Evolutionary conservation across 768 basidiomycete genomes (phyloP), one percentile per base, ranked within the genome.

Genomic region (Gautieria morchelliformis): DNA sequence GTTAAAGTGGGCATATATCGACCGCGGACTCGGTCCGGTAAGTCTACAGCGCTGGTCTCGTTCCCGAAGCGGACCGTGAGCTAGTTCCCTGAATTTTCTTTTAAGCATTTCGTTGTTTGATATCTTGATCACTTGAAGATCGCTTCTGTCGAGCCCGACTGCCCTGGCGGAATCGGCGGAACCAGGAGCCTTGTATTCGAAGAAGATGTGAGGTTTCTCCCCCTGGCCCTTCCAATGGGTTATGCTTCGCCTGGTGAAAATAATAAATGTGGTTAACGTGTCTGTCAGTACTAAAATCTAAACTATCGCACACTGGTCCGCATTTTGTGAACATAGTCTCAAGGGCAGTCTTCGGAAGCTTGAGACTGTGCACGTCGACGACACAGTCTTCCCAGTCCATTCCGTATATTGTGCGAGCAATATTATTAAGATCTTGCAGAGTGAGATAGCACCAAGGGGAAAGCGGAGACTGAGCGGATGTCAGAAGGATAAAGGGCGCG

Each of bases 301-400:
- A 14, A 52, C 20, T 22, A 9, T 22, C 56, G 46, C 48, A 57
- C 56, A 57, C 44, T 57, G 56, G 32, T 20, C 56, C 56, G 47
- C 56, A 57, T 39, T 41, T 57, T 17, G 24, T 57, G 37, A 57
- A 57, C 56, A 49, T 57, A 9, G 45, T 37, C 40, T 57, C 56
- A 14, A 57, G 35, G 3, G 15, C 47, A 17, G 9, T 11, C 24
- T 40, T 37, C 6, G 56, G 35, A 27, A 35, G 8, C 24, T 57
- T 57, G 19, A 33, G 30, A 24, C 56, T 57, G 48, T 57, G 56
- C 24, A 57, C 56, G 22, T 57, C 56, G 24, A 57, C 56, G 19
- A 57, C 46, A 30, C 56, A 39, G 17, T 57, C 56, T 20, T 52
- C 51, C 51, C 51, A 52, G 30, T 35, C 35, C 51, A 52, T 52